Percentiles rank a stretch among this genome's conserved stretches.
phyloP scores from a whole-genome alignment of 2,329 filamentous ascomycete species.

The Sarocladium kiliense region DNA sequence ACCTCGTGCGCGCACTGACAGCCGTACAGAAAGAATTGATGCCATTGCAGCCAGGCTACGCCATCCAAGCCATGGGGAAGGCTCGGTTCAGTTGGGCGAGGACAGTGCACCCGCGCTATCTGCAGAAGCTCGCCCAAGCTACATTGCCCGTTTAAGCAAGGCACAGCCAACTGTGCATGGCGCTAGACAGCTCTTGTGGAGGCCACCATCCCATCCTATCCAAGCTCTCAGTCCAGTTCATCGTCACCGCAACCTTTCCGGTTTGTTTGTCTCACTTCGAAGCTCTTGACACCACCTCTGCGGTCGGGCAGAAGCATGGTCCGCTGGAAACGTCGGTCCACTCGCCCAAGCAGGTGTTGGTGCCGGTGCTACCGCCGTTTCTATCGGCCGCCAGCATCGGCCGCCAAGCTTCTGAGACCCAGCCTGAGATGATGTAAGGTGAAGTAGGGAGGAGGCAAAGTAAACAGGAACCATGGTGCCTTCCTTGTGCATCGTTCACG shows the following conservation, averaged over 20 bases:
- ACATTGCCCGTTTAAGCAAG: slow-evolving; percentile 5
- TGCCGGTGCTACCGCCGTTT: not conserved
- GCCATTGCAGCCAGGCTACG: too few species aligned
- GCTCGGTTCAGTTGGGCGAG: too few species aligned
- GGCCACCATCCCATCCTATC: not conserved
- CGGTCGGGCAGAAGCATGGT: not conserved
- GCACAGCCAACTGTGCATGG: not conserved
- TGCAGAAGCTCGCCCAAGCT: not conserved
- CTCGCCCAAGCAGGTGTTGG: not conserved
- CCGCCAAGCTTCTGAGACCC: not conserved
- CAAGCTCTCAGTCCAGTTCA: not conserved
- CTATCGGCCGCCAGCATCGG: not conserved
- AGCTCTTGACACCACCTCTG: not conserved
- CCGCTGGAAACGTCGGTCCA: not conserved
- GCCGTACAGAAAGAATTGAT: too few species aligned
- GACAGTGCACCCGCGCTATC: not conserved
- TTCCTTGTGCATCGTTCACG: not conserved
- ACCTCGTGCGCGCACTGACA: too few species aligned
- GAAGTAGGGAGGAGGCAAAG: not conserved
- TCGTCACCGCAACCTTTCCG: not conserved
- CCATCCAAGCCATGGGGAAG: too few species aligned
- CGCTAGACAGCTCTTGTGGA: slow-evolving; percentile 6
- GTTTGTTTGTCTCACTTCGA: slow-evolving; percentile 1
- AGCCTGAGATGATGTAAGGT: not conserved
- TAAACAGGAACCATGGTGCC: not conserved